A percentile compares a stretch with the other conserved stretches of the same genome.
phyloP scores from a whole-genome alignment of 1,139 yeast species.

The Torulaspora pretoriensis region DNA sequence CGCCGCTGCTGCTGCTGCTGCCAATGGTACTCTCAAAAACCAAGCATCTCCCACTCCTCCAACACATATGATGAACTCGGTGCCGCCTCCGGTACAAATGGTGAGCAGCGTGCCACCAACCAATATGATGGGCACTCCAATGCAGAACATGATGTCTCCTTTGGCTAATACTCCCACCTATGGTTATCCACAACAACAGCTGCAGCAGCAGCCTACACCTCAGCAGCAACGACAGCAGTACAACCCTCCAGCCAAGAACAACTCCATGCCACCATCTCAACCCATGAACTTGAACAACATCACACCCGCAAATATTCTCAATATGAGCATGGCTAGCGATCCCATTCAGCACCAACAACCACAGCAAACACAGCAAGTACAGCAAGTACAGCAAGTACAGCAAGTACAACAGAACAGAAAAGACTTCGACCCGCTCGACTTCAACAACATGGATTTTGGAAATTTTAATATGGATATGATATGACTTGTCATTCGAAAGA shows the following conservation, averaged over 20 bases:
- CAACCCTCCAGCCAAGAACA: constrained; percentile 11
- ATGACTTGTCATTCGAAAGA: constrained; percentile 6
- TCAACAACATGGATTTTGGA: constrained; percentile 30
- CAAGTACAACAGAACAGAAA: constrained; percentile 10
- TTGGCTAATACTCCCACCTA: constrained; percentile 11
- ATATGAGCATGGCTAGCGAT: constrained; percentile 26
- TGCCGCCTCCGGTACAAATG: constrained; percentile 17
- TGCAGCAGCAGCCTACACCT: constrained; percentile 9
- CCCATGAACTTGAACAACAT: constrained; percentile 22
- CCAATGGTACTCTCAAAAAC: constrained; percentile 11
- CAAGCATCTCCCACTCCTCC: constrained; percentile 11
- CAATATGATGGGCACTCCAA: constrained; percentile 26
- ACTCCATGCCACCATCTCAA: constrained; percentile 14
- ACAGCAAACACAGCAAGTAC: constrained; percentile 1
- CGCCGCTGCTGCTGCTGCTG: constrained; percentile 16
- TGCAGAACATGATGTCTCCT: constrained; percentile 25
- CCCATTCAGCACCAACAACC: constrained; percentile 10
- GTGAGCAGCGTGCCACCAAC: constrained; percentile 25
- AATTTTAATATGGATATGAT: constrained; percentile 34
- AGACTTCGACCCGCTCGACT: constrained; percentile 33
- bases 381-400: constrained; percentile 2
- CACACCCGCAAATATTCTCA: constrained; percentile 34
- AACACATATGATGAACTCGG: constrained; percentile 3
- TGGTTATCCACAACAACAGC: constrained; percentile 10
- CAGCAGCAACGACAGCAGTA: constrained; percentile 13